A percentile compares a stretch with the other conserved stretches of the same genome.
These are phyloP conservation scores for Plasmodium knowlesi DNA, from an alignment of 169 alveolate species.

Conservation along the genomic window DNA sequence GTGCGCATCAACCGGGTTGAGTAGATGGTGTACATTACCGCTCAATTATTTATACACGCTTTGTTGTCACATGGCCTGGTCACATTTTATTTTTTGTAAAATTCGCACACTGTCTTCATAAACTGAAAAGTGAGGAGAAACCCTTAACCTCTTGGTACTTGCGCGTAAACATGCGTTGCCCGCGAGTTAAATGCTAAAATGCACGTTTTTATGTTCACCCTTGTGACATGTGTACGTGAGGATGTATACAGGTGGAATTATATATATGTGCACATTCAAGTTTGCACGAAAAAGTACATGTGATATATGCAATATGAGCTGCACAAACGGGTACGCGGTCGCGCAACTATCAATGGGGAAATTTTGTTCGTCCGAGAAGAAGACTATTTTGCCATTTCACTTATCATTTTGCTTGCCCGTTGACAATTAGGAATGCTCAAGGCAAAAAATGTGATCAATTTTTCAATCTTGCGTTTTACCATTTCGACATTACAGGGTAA, in stretches of 20 bases:
- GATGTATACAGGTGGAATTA: neutral
- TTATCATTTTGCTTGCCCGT: neutral
- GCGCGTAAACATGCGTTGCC: conserved; percentile 17
- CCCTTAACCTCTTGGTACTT: neutral
- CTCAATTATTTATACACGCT: neutral
- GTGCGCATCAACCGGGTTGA: neutral
- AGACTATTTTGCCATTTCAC: neutral
- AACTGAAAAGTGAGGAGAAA: conserved; percentile 5
- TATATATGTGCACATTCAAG: neutral
- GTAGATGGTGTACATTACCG: neutral
- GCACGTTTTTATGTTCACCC: neutral
- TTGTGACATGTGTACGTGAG: neutral
- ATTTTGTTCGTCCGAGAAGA: neutral
- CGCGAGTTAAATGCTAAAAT: neutral
- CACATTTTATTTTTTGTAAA: conserved; percentile 15
- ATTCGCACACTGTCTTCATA: conserved; percentile 75
- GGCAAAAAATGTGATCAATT: conserved; percentile 16
- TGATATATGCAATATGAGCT: neutral
- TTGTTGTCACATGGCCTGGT: neutral
- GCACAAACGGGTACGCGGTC: neutral
- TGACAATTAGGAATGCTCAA: neutral
- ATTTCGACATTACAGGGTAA: neutral
- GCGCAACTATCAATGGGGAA: neutral
- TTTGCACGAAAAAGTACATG: neutral
- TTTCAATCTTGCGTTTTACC: neutral